Base-by-base conservation (phyloP, 768 basidiomycete genomes). In the Phlebiopsis flavidoalba region DNA sequence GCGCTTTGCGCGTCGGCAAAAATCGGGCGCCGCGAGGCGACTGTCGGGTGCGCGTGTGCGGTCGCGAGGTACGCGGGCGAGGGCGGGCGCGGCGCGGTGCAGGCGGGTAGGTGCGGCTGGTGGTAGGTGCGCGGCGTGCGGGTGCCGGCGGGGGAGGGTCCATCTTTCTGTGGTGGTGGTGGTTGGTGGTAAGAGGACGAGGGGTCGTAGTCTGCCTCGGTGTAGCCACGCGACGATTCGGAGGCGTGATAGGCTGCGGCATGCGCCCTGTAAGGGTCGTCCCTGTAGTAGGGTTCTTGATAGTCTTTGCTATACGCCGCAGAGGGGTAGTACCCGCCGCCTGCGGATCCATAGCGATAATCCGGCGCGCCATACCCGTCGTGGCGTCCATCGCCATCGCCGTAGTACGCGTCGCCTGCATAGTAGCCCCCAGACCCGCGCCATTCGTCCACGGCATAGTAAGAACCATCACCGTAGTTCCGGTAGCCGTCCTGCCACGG, bases 1-100 rank as follows among this genome's bases (percentile, higher is more conserved):
- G n/a, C n/a, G n/a, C n/a, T n/a, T n/a, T n/a, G n/a, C n/a, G n/a
- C n/a, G n/a, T n/a, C n/a, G n/a, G n/a, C n/a, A n/a, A n/a, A n/a
- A n/a, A n/a, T n/a, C n/a, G n/a, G n/a, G n/a, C 0, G 75, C 72
- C 6, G 73, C 65, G 0, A 76, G 58, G 0, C 59, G 33, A n/a
- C n/a, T 15, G 62, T n/a, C 36, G 0, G 79, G 77, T 1, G 71
- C n/a, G 63, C 33, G 65, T 37, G 7, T 64, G 57, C 8, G 78
- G 66, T 40, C 75, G 48, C 59, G 55, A 81, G 69, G 60, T 81
- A 81, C 19, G 33, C 65, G 3, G 70, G 60, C 3, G 73, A 76
- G 0, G 80, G 80, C 19, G 62, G 33, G 5, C 53, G 65, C 0
- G n/a, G n/a, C n/a, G n/a, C n/a, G n/a, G n/a, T n/a, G 64, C 60